Evolutionary conservation across 2,329 filamentous ascomycete species (phyloP).

Genomic region (Pseudopyricularia cyperi): DNA sequence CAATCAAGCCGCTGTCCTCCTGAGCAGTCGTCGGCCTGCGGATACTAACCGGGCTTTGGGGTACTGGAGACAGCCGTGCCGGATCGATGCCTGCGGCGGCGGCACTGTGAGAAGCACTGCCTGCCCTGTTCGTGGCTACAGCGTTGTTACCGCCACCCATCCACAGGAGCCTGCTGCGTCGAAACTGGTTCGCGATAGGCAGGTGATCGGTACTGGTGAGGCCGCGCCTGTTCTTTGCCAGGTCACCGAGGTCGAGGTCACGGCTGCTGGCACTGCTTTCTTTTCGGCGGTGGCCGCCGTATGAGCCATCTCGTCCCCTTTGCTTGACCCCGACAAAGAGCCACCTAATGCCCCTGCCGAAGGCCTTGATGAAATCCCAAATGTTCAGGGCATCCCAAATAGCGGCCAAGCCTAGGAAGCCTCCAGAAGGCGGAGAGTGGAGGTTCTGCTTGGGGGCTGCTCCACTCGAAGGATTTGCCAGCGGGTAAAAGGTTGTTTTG

Average conservation of each 20-base stretch:
- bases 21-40: constrained; percentile 7
- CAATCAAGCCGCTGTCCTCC: constrained; percentile 17
- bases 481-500: constrained; percentile 32
- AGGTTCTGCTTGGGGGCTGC: constrained; percentile 27
- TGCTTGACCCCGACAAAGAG: constrained; percentile 59
- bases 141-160: constrained; percentile 2
- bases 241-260: constrained; percentile 4
- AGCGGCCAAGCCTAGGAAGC: constrained; percentile 50
- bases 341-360: constrained; percentile 68
- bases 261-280: constrained; percentile 2
- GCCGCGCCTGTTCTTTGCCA: constrained; percentile 10
- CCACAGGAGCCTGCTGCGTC: constrained; percentile 14
- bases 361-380: constrained; percentile 72
- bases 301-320: constrained; percentile 40
- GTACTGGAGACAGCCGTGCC: constrained; percentile 4
- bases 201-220: constrained; percentile 24
- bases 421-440: constrained; percentile 43
- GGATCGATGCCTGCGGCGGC: neutral
- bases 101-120: neutral
- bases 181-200: constrained; percentile 24
- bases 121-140: neutral
- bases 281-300: constrained; percentile 18
- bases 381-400: constrained; percentile 62
- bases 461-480: constrained; percentile 25
- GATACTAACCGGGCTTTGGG: neutral